Evolutionary conservation across 1,284 basidiomycete species (phyloP).

Genomic region (Ceratorhiza oryzae-sativae): DNA sequence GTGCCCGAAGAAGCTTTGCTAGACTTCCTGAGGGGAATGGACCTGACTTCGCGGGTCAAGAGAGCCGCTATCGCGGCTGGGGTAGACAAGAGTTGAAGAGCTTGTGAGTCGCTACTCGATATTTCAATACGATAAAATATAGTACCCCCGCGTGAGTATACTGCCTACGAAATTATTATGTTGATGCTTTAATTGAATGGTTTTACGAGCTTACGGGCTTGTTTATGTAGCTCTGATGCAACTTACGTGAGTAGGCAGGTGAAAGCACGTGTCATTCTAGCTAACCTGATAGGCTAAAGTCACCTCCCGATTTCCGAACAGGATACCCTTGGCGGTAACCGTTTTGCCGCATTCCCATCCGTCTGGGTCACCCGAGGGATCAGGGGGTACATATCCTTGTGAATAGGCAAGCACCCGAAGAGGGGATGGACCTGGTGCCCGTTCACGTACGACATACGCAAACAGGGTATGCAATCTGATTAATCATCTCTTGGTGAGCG

Average conservation of each 20-base stretch:
- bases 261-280: background rate
- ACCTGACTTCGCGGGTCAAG: slow-evolving; percentile 7
- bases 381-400: background rate
- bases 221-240: slow-evolving; percentile 1
- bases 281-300: slow-evolving; percentile 5
- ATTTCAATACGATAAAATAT: slow-evolving; percentile 24
- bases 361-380: slow-evolving; percentile 11
- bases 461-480: slow-evolving; percentile 22
- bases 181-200: background rate
- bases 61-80: slow-evolving; percentile 3
- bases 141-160: slow-evolving; percentile 19
- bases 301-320: slow-evolving; percentile 23
- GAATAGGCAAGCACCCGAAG: slow-evolving; percentile 21
- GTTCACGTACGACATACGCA: slow-evolving; percentile 18
- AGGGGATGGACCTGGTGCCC: slow-evolving; percentile 15
- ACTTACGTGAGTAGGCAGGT: background rate
- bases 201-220: slow-evolving; percentile 3
- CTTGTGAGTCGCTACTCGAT: slow-evolving; percentile 5
- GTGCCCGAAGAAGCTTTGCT: background rate
- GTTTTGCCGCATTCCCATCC: background rate
- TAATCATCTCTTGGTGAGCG: background rate
- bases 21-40: background rate
- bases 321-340: slow-evolving; percentile 12
- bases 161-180: background rate
- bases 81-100: slow-evolving; percentile 6